These are phyloP conservation scores for Rhodotorula sphaerocarpa DNA, from an alignment of 768 basidiomycete genomes.

Conservation along the genomic window DNA sequence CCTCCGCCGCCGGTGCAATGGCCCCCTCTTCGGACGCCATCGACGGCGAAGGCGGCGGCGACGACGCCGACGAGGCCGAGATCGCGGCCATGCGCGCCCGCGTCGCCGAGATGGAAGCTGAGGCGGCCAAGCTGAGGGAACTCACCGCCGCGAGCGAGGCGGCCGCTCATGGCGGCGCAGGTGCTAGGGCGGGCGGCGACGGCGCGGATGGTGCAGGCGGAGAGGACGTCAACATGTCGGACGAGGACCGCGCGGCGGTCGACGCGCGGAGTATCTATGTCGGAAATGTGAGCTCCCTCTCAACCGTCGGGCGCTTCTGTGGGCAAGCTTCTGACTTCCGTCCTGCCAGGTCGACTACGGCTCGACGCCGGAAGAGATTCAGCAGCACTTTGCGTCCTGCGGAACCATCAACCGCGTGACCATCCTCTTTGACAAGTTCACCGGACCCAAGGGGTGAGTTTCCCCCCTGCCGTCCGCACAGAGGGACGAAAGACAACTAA, in stretches of 20 bases:
- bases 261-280: constrained; percentile 86
- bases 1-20: no score
- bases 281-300: constrained; percentile 68
- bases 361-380: constrained; percentile 95
- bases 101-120: constrained; percentile 85
- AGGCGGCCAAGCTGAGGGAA: constrained; percentile 77
- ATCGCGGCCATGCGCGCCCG: constrained; percentile 82
- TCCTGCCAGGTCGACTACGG: constrained; percentile 79
- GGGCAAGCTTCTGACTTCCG: background rate
- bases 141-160: constrained; percentile 54
- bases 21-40: background rate
- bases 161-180: background rate
- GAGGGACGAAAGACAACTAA: background rate
- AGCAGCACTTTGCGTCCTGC: constrained; percentile 91
- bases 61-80: constrained; percentile 51
- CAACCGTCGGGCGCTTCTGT: background rate
- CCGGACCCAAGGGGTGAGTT: constrained; percentile 90
- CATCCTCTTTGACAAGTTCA: constrained; percentile 98
- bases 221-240: constrained; percentile 64
- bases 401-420: constrained; percentile 98
- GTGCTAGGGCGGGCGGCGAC: constrained; percentile 44
- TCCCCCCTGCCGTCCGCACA: background rate
- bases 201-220: constrained; percentile 45
- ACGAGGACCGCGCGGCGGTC: constrained; percentile 72
- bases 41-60: background rate